A percentile compares a stretch with the other conserved stretches of the same genome.
Evolutionary conservation across 148 eudicot species (phyloP).

Genomic region (Pharnaceum exiguum): DNA sequence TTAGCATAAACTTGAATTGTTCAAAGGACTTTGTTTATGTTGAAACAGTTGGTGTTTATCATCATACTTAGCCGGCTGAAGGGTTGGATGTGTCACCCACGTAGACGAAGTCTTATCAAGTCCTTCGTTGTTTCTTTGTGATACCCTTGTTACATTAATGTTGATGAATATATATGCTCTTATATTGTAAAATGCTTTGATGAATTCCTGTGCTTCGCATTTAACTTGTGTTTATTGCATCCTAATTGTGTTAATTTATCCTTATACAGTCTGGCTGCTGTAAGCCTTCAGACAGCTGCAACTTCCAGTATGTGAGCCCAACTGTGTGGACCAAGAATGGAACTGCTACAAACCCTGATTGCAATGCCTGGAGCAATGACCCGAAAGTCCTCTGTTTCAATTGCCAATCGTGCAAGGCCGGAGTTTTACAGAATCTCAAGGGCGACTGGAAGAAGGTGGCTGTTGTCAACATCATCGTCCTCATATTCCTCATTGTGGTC

Average conservation of each 20-base stretch:
- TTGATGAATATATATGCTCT: too few species aligned
- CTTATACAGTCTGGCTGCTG: slow-evolving; percentile 98
- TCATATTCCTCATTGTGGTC: slow-evolving; percentile 70
- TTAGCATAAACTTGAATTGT: too few species aligned
- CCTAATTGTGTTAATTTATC: too few species aligned
- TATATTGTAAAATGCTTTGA: background rate
- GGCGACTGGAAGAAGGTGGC: slow-evolving; percentile 87
- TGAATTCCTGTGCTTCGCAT: background rate
- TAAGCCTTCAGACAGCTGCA: slow-evolving; percentile 68
- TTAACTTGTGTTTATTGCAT: background rate
- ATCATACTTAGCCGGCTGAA: too few species aligned
- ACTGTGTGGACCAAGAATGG: slow-evolving; percentile 48
- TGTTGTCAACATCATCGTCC: slow-evolving; percentile 57
- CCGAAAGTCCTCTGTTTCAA: slow-evolving; percentile 46
- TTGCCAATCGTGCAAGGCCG: slow-evolving; percentile 90
- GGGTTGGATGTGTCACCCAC: too few species aligned
- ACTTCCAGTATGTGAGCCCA: slow-evolving; percentile 48
- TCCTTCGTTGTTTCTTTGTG: too few species aligned
- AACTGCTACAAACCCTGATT: slow-evolving; percentile 42
- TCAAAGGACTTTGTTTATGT: too few species aligned
- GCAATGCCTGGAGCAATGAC: slow-evolving; percentile 54
- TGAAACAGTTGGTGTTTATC: too few species aligned
- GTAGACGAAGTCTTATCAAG: too few species aligned
- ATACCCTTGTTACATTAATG: too few species aligned
- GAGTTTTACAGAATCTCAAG: slow-evolving; percentile 79